Base-by-base conservation (phyloP, 805 yeast genomes). In the Cyberlindnera veronae region DNA sequence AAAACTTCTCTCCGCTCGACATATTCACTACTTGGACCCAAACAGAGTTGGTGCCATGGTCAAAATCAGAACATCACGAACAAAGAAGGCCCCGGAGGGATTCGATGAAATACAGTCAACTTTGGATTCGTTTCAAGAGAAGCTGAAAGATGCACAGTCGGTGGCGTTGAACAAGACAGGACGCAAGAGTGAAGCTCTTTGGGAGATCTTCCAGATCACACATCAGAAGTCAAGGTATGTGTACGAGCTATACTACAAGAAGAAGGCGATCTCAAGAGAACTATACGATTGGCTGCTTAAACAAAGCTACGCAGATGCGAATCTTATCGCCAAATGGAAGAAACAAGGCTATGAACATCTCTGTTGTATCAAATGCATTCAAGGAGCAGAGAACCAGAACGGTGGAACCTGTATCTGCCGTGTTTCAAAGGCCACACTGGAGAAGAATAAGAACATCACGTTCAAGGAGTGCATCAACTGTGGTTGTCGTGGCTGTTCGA, bases 401-500 rank as follows among this genome's bases (percentile, higher is more conserved):
- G 77, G 77, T 5, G 72, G 77, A 6, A 76, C 88, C 0, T 89
- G 97, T 61, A 77, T 89, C 16, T 89, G 97, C 57, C 65, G 97
- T 40, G 95, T 89, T 2, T 95, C 96, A 1, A 38, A 36, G 49
- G 72, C 72, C 2, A 76, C 70, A 4, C 56, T 79, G 19, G 62
- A 65, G 40, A 49, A 51, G 37, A 65, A 61, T 46, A 63, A 55
- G 17, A 49, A 54, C 6, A 49, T 54, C 7, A 60, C 63, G 26
- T 67, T 68, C 44, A 66, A 74, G 12, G 74, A 80, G 49, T 87
- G 95, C 59, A 71, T 82, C 6, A 84, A 81, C 22, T 87, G 95
- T 67, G 96, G 96, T 0, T 87, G 96, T 53, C 66, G 72, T 45
- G 95, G 95, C 6, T 87, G 96, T 58, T 76, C 91, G 3, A 82